Percentiles rank a stretch among this genome's conserved stretches.
Conservation (phyloP, 352 stramenopile genomes). For the Pythium brachiatum region DNA sequence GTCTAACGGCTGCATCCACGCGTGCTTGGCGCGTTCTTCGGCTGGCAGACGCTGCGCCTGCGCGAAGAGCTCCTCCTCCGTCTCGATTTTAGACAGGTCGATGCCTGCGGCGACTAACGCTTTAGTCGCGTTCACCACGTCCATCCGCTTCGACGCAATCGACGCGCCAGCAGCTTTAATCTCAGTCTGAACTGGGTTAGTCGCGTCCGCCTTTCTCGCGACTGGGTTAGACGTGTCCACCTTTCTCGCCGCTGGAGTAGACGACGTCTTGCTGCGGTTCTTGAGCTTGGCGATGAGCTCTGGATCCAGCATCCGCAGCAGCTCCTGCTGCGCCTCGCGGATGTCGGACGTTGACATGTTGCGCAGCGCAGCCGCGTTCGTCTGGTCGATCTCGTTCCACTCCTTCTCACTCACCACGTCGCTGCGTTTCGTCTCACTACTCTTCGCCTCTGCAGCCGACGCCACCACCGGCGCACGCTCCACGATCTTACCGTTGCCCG, state of each 20-base stretch:
- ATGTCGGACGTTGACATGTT: constrained; percentile 76
- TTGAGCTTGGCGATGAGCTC: constrained; percentile 66
- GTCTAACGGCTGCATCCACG: constrained; percentile 53
- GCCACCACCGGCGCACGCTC: constrained; percentile 19
- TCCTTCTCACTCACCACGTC: constrained; percentile 33
- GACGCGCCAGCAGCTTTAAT: background rate
- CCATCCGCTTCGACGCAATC: constrained; percentile 1
- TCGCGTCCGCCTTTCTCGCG: background rate
- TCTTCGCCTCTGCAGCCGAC: background rate
- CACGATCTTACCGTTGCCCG: constrained; percentile 25
- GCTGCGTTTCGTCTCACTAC: background rate
- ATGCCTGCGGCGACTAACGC: constrained; percentile 21
- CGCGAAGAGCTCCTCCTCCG: constrained; percentile 55
- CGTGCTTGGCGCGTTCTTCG: constrained; percentile 74
- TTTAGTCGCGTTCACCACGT: constrained; percentile 10
- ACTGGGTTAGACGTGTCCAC: background rate
- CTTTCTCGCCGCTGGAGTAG: background rate
- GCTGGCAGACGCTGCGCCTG: constrained; percentile 43
- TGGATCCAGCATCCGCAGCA: constrained; percentile 58
- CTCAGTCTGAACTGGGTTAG: background rate
- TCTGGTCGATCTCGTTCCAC: constrained; percentile 50
- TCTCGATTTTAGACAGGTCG: constrained; percentile 54
- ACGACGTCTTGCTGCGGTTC: constrained; percentile 20
- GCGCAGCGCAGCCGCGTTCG: constrained; percentile 48
- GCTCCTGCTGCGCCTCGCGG: constrained; percentile 61